Base-by-base conservation (phyloP, 371 early-diverging fungal genomes). In the Mucor ambiguus region DNA sequence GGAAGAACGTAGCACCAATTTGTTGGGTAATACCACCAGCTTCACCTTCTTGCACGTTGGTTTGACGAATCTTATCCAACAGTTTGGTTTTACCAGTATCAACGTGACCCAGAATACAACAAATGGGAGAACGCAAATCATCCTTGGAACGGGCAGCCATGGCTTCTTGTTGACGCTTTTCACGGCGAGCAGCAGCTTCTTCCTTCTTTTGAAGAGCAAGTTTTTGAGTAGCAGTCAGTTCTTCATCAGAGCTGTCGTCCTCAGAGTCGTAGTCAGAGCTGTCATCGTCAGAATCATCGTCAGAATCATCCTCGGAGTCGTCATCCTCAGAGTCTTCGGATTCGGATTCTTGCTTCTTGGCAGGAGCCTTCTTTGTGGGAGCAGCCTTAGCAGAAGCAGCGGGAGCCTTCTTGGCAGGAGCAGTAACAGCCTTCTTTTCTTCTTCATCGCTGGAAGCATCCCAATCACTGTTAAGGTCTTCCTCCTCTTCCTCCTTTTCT, bases 21-120 rank as follows among this genome's bases (percentile, higher is more conserved):
- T 99, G 99, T 83, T 99, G 99, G 32, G 99, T 99, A 78, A 99
- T 99, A 81, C 99, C 99, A 73, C 99, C 99, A 58, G 99, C 99
- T 91, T 99, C 99, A 67, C 96, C 95, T 69, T 96, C 99, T 84
- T 99, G 99, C 24, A 99, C 99, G 81, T 99, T 98, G 49, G 99
- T 99, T 77, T 99, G 99, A 68, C 99, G 92, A 79, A 99, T 95
- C 88, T 98, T 99, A 87, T 99, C 99, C 63, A 99, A 87, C 58
- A 99, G 82, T 79, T 99, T 99, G 43, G 99, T 99, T 81, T 97
- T 96, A 62, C 99, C 99, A 20, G 99, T 99, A 83, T 99, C 99
- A 75, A 99, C 99, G 89, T 99, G 99, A 61, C 99, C 99, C 58
- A 99, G 85, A 85, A 99, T 98, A 88, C 96, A 96, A 87, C 98